phyloP scores from a whole-genome alignment of 208 protist species.

The Trypanosoma congolense region DNA sequence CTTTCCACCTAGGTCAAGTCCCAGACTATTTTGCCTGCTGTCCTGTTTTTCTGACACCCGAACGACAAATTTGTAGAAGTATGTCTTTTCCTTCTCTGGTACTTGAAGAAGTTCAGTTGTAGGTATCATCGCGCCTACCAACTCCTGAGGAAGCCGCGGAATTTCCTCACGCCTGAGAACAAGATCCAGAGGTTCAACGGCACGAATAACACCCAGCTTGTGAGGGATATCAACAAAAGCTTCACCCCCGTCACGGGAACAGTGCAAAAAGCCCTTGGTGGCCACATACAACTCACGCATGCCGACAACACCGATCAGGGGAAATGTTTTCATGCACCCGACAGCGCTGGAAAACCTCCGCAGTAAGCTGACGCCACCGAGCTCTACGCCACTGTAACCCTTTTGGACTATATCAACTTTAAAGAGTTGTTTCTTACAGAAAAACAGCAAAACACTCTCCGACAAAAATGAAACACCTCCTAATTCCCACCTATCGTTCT shows the following conservation, averaged over 20 bases:
- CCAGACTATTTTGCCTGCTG: neutral
- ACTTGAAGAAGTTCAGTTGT: neutral
- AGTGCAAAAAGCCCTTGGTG: conserved; percentile 41
- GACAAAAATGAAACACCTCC: conserved; percentile 21
- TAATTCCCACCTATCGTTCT: neutral
- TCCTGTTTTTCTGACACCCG: neutral
- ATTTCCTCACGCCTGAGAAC: conserved; percentile 12
- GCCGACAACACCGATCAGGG: neutral
- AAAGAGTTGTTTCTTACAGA: conserved; percentile 17
- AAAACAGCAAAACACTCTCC: conserved; percentile 14
- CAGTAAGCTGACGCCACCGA: conserved; percentile 13
- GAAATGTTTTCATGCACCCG: conserved; percentile 20
- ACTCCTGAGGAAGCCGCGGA: conserved; percentile 10
- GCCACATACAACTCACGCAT: conserved; percentile 39
- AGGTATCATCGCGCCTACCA: conserved; percentile 8
- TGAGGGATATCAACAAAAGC: conserved; percentile 60
- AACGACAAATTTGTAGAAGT: conserved; percentile 12
- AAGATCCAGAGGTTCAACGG: conserved; percentile 23
- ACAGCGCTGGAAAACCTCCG: conserved; percentile 9
- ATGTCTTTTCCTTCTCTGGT: neutral
- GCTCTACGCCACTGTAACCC: conserved; percentile 1
- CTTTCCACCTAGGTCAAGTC: neutral
- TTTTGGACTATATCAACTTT: conserved; percentile 4
- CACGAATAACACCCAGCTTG: conserved; percentile 52
- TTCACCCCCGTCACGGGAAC: conserved; percentile 47